Conservation (phyloP, 1,139 yeast genomes). For the Kodamaea sp. region DNA sequence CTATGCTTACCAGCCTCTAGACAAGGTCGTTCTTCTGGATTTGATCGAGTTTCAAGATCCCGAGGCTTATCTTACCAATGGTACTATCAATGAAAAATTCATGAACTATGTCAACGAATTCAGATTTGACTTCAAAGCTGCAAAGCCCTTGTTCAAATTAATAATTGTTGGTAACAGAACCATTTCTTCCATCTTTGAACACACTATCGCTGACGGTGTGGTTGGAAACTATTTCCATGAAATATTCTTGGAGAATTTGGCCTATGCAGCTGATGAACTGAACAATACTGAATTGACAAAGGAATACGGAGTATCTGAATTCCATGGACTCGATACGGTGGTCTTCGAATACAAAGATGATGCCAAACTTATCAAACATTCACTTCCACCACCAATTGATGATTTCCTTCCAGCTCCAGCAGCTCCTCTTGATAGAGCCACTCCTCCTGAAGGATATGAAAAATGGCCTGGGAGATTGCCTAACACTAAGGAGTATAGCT, state of each 20-base stretch:
- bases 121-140: slow-evolving; percentile 24
- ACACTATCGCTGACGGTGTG: slow-evolving; percentile 45
- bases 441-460: neutral
- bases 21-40: slow-evolving; percentile 24
- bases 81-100: slow-evolving; percentile 26
- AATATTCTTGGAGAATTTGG: slow-evolving; percentile 32
- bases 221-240: slow-evolving; percentile 44
- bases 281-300: slow-evolving; percentile 10
- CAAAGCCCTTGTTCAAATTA: slow-evolving; percentile 35
- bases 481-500: slow-evolving; percentile 18
- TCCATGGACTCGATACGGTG: slow-evolving; percentile 11
- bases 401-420: slow-evolving; percentile 19
- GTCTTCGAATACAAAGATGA: slow-evolving; percentile 26
- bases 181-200: slow-evolving; percentile 38
- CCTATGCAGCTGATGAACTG: slow-evolving; percentile 17
- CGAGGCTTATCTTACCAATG: slow-evolving; percentile 17
- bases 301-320: slow-evolving; percentile 17
- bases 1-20: slow-evolving; percentile 25
- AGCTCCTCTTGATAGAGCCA: slow-evolving; percentile 21
- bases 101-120: slow-evolving; percentile 28
- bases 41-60: slow-evolving; percentile 20
- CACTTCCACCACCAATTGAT: slow-evolving; percentile 41
- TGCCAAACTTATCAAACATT: slow-evolving; percentile 19
- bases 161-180: slow-evolving; percentile 24
- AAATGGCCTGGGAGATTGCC: slow-evolving; percentile 40